phyloP scores from a whole-genome alignment of 2,329 filamentous ascomycete genomes.

The Pleomassaria siparia region DNA sequence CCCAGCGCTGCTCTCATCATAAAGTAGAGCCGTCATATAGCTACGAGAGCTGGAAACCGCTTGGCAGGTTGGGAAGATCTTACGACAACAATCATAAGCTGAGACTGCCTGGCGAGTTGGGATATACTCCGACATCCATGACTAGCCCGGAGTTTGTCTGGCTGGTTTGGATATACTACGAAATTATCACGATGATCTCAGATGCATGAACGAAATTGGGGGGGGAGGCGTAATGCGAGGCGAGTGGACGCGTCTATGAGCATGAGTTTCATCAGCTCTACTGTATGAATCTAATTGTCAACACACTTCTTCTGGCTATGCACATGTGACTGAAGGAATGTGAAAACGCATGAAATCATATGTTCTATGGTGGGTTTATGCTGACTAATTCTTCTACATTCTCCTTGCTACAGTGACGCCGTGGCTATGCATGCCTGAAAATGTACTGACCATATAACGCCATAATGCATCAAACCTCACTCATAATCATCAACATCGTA shows the following conservation, averaged over 20 bases:
- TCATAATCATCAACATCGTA: constrained; percentile 45
- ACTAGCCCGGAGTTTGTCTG: constrained; percentile 4
- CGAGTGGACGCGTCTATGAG: not conserved
- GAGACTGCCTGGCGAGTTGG: no score
- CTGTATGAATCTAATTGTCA: not conserved
- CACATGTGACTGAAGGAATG: no score
- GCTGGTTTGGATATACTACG: not conserved
- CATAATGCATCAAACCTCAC: constrained; percentile 10
- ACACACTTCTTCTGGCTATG: no score
- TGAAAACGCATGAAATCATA: no score
- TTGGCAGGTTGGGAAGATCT: no score
- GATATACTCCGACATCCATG: no score
- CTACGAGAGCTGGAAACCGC: no score
- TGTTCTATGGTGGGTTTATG: no score
- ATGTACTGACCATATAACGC: not conserved
- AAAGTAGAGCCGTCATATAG: no score
- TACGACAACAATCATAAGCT: no score
- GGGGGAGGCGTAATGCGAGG: not conserved
- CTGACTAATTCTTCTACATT: not conserved
- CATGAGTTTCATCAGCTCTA: not conserved
- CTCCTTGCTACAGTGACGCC: not conserved
- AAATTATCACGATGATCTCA: not conserved
- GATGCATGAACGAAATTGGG: not conserved
- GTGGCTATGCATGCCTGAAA: no score
- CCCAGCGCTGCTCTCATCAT: constrained; percentile 90